Percentiles rank a stretch among this genome's conserved stretches.
Conservation (phyloP, 768 basidiomycete species). For the Termitomyces titanicus region DNA sequence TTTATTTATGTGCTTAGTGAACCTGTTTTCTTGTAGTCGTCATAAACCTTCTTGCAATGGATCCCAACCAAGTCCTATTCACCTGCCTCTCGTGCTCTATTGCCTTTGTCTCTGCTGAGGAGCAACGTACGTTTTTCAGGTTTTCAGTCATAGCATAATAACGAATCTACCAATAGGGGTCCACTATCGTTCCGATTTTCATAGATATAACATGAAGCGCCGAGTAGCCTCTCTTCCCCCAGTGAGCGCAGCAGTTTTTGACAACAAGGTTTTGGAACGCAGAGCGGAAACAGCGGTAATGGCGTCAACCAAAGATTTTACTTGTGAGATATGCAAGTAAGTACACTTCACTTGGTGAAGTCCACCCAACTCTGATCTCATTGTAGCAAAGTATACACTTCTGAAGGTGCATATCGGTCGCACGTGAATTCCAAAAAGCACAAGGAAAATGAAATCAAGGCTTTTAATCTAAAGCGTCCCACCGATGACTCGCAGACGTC, state of each 20-base stretch:
- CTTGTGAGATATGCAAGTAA: slow-evolving; percentile 84
- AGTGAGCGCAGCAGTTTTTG: slow-evolving; percentile 72
- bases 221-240: slow-evolving; percentile 89
- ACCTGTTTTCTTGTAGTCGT: no score
- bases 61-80: slow-evolving; percentile 44
- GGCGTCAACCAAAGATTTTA: slow-evolving; percentile 53
- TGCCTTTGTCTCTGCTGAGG: slow-evolving; percentile 77
- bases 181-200: slow-evolving; percentile 93
- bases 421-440: slow-evolving; percentile 91
- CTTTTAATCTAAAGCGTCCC: slow-evolving; percentile 15
- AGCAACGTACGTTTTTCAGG: slow-evolving; percentile 62
- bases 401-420: slow-evolving; percentile 84
- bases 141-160: background rate
- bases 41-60: slow-evolving; percentile 22
- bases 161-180: slow-evolving; percentile 42
- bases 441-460: slow-evolving; percentile 67
- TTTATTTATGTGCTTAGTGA: no score
- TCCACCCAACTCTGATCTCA: background rate
- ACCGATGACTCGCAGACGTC: background rate
- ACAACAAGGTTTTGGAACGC: slow-evolving; percentile 84
- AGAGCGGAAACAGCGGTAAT: slow-evolving; percentile 70
- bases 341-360: slow-evolving; percentile 26
- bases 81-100: slow-evolving; percentile 92
- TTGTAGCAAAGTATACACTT: slow-evolving; percentile 80
- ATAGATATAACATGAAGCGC: slow-evolving; percentile 98